Conservation (phyloP, 192 early-diverging fungal species). For the Dissophora ornata region DNA sequence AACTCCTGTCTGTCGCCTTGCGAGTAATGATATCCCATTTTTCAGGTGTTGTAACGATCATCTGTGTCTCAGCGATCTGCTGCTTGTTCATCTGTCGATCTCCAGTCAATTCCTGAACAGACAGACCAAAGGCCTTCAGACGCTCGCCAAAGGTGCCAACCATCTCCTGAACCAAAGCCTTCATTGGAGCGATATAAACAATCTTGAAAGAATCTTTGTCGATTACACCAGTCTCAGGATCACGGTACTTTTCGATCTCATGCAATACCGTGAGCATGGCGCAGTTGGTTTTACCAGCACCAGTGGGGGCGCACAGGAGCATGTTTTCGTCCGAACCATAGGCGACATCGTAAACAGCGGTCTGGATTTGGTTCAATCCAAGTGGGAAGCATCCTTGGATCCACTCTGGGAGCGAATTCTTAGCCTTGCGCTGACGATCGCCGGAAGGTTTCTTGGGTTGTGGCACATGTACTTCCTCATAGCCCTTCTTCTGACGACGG, state of each 20-base stretch:
- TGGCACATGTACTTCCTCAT: slow-evolving; percentile 96
- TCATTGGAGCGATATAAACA: slow-evolving; percentile 99
- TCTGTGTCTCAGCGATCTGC: slow-evolving; percentile 95
- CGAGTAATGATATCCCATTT: slow-evolving; percentile 99
- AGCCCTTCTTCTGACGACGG: slow-evolving; percentile 88
- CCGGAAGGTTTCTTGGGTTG: slow-evolving; percentile 81
- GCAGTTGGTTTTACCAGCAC: slow-evolving; percentile 98
- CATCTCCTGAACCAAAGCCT: slow-evolving; percentile 98
- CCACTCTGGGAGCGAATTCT: slow-evolving; percentile 83
- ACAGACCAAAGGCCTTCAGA: slow-evolving; percentile 81
- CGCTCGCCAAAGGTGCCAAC: slow-evolving; percentile 87
- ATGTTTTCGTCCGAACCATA: slow-evolving; percentile 93
- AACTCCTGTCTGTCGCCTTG: slow-evolving; percentile 92
- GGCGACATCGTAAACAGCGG: slow-evolving; percentile 86
- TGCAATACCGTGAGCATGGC: slow-evolving; percentile 96
- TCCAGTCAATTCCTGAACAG: slow-evolving; percentile 97
- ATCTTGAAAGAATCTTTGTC: slow-evolving; percentile 93
- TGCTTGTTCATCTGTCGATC: slow-evolving; percentile 97
- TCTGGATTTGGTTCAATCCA: slow-evolving; percentile 94
- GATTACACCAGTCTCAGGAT: slow-evolving; percentile 77
- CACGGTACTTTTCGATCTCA: slow-evolving; percentile 84
- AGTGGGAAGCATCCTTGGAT: slow-evolving; percentile 78
- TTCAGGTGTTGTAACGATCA: slow-evolving; percentile 98
- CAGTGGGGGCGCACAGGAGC: slow-evolving; percentile 98
- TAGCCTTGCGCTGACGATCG: slow-evolving; percentile 73